Evolutionary conservation across 306 rosid species (phyloP).

Genomic region (Glycine latifolia): DNA sequence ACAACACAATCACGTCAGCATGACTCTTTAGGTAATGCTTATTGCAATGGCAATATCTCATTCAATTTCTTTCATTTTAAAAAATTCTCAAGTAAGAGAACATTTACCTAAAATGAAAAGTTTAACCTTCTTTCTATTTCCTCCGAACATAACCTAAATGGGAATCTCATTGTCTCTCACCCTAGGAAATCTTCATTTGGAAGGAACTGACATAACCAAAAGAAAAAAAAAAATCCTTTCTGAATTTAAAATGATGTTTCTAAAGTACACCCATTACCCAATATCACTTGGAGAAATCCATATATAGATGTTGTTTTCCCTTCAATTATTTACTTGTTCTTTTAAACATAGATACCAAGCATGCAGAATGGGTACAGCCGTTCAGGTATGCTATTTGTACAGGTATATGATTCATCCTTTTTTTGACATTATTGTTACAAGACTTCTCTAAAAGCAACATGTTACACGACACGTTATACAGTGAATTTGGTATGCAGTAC

Average conservation of each 20-base stretch:
- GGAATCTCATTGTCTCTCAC: neutral
- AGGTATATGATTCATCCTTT: neutral
- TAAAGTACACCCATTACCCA: neutral
- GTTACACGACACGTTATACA: neutral
- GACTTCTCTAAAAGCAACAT: neutral
- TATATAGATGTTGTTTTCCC: neutral
- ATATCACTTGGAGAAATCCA: neutral
- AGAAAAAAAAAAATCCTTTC: neutral
- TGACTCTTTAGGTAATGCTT: neutral
- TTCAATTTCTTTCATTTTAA: neutral
- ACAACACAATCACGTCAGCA: neutral
- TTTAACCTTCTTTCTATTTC: neutral
- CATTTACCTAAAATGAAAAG: neutral
- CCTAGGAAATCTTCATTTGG: neutral
- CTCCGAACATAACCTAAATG: slow-evolving; percentile 17
- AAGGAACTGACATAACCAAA: neutral
- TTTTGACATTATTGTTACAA: neutral
- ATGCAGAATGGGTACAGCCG: neutral
- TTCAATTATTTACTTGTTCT: slow-evolving; percentile 18
- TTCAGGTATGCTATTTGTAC: too few relatives aligned
- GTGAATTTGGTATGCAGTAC: neutral
- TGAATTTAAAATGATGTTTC: slow-evolving; percentile 4
- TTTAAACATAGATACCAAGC: neutral
- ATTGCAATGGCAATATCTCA: slow-evolving; percentile 4
- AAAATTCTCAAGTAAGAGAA: slow-evolving; percentile 19